A percentile compares a stretch with the other conserved stretches of the same genome.
Evolutionary conservation across 2,329 filamentous ascomycete species (phyloP).

Genomic region (Madurella fahalii): DNA sequence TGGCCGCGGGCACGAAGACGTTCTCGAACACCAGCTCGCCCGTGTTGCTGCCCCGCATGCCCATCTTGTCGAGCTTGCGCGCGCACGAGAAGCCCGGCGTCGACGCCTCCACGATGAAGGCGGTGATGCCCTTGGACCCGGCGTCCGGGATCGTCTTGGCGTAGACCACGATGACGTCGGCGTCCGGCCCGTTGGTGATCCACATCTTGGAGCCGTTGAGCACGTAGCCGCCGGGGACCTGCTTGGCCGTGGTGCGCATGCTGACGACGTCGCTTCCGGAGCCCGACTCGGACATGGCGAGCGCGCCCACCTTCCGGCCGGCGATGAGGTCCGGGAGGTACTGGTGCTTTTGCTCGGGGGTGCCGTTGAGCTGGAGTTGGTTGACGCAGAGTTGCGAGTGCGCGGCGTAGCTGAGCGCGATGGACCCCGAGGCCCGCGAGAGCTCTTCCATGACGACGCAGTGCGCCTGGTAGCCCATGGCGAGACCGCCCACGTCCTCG

Average conservation of each 20-base stretch:
- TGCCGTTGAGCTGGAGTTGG: conserved; percentile 88
- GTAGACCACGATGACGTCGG: conserved; percentile 92
- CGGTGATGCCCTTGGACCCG: conserved; percentile 87
- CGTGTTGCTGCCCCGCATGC: conserved; percentile 95
- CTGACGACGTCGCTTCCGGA: conserved; percentile 91
- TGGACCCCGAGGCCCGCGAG: conserved; percentile 76
- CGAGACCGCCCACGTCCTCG: conserved; percentile 84
- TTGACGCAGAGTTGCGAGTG: conserved; percentile 97
- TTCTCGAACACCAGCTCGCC: conserved; percentile 88
- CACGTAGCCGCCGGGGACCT: conserved; percentile 78
- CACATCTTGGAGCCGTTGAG: conserved; percentile 96
- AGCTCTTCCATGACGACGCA: conserved; percentile 95
- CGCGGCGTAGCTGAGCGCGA: conserved; percentile 88
- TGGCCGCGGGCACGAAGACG: conserved; percentile 81
- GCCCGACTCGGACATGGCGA: conserved; percentile 93
- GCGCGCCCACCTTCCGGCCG: conserved; percentile 75
- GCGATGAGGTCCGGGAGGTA: conserved; percentile 78
- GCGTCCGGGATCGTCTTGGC: conserved; percentile 83
- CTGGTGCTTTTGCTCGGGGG: conserved; percentile 69
- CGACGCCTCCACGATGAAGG: conserved; percentile 78
- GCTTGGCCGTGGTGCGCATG: conserved; percentile 83
- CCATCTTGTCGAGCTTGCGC: conserved; percentile 93
- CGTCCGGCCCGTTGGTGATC: conserved; percentile 97
- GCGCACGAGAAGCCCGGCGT: conserved; percentile 76
- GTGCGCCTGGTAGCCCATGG: conserved; percentile 94